Conservation (phyloP, 2,329 filamentous ascomycete species). For the Sphaceloma murrayae region DNA sequence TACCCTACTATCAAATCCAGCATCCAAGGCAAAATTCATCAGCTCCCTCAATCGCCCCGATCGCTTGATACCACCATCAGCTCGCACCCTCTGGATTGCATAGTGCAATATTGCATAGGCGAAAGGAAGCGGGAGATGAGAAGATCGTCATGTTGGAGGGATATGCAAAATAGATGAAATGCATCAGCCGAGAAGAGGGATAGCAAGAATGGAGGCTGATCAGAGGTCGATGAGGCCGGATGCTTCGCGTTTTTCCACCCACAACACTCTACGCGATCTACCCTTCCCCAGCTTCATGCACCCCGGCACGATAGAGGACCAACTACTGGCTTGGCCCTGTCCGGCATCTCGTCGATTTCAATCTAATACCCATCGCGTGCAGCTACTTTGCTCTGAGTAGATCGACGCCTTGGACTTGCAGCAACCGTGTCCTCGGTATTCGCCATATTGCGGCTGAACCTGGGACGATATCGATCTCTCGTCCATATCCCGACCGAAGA, state of each 20-base stretch:
- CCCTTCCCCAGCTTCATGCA: background rate
- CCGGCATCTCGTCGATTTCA: background rate
- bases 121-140: background rate
- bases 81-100: slow-evolving; percentile 11
- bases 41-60: too few relatives aligned
- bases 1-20: too few relatives aligned
- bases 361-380: slow-evolving; percentile 9
- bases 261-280: too few relatives aligned
- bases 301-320: too few relatives aligned
- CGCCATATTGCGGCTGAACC: slow-evolving; percentile 12
- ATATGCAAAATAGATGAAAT: slow-evolving; percentile 2
- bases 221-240: background rate
- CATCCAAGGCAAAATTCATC: too few relatives aligned
- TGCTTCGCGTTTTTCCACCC: too few relatives aligned
- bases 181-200: slow-evolving; percentile 5
- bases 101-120: background rate
- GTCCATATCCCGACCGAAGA: too few relatives aligned
- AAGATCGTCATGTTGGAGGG: too few relatives aligned
- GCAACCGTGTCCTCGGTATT: slow-evolving; percentile 7
- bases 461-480: background rate
- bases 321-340: slow-evolving; percentile 7
- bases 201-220: background rate
- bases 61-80: too few relatives aligned
- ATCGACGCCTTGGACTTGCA: background rate
- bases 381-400: slow-evolving; percentile 1